These are phyloP conservation scores for Amanita rimosa DNA, from an alignment of 768 basidiomycete species.

Conservation along the genomic window DNA sequence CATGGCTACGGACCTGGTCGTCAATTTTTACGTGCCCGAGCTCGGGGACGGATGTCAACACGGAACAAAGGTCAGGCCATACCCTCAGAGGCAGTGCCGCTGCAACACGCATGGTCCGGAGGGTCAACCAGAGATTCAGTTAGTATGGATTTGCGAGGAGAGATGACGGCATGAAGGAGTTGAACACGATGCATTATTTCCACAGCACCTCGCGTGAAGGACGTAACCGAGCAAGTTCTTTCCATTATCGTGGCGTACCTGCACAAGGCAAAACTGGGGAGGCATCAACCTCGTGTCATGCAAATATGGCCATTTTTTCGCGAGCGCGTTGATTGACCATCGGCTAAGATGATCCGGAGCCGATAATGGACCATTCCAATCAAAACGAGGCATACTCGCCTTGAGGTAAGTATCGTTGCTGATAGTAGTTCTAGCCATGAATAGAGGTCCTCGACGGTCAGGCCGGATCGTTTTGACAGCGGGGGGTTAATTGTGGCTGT, in stretches of 20 bases:
- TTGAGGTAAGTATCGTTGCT: not conserved
- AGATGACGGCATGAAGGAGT: too few species aligned
- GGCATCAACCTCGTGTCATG: not conserved
- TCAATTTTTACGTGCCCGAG: not conserved
- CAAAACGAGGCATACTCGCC: slow-evolving; percentile 3
- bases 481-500: not conserved
- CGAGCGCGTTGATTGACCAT: not conserved
- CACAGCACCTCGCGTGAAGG: not conserved
- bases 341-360: not conserved
- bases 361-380: not conserved
- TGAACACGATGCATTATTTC: not conserved
- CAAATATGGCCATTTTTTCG: not conserved
- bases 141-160: too few species aligned
- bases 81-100: not conserved
- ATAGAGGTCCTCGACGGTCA: not conserved
- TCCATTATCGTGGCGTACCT: not conserved
- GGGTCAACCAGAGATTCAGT: not conserved
- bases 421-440: not conserved
- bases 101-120: not conserved
- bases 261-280: not conserved
- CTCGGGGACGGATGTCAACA: not conserved
- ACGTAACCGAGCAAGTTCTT: not conserved
- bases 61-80: not conserved
- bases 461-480: not conserved
- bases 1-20: not conserved